Evolutionary conservation across 2,329 filamentous ascomycete species (phyloP).

Genomic region (Sclerotinia nivalis): DNA sequence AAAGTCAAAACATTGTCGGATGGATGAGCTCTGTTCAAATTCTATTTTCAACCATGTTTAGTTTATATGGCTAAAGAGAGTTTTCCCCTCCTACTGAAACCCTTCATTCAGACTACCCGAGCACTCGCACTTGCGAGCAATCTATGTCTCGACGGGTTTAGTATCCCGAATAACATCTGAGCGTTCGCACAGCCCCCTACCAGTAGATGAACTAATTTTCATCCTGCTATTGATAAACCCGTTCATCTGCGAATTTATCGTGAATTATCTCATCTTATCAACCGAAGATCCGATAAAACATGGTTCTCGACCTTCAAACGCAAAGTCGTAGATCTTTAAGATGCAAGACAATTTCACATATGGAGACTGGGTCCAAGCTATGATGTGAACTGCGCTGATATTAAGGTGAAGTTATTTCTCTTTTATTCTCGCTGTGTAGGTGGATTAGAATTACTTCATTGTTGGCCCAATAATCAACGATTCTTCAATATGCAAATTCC

Average conservation of each 20-base stretch:
- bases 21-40: not conserved
- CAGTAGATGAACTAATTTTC: not conserved
- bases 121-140: not conserved
- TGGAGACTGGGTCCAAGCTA: slow-evolving; percentile 11
- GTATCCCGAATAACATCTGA: slow-evolving; percentile 11
- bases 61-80: not conserved
- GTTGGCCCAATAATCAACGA: slow-evolving; percentile 16
- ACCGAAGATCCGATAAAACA: not conserved
- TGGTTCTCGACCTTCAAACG: not conserved
- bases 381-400: not conserved
- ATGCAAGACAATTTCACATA: not conserved
- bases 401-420: slow-evolving; percentile 13
- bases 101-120: not conserved
- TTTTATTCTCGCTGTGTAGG: not conserved
- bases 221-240: not conserved
- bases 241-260: not conserved
- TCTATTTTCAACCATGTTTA: not conserved
- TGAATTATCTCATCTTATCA: slow-evolving; percentile 5
- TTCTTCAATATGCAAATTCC: slow-evolving; percentile 20
- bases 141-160: slow-evolving; percentile 3
- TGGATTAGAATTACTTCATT: not conserved
- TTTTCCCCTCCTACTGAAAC: not conserved
- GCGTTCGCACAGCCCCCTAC: slow-evolving; percentile 7
- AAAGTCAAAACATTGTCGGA: not conserved
- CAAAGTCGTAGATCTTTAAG: not conserved